Evolutionary conservation across 2,329 filamentous ascomycete genomes (phyloP), one percentile per base, ranked within the genome.

Genomic region (Acarospora socialis): DNA sequence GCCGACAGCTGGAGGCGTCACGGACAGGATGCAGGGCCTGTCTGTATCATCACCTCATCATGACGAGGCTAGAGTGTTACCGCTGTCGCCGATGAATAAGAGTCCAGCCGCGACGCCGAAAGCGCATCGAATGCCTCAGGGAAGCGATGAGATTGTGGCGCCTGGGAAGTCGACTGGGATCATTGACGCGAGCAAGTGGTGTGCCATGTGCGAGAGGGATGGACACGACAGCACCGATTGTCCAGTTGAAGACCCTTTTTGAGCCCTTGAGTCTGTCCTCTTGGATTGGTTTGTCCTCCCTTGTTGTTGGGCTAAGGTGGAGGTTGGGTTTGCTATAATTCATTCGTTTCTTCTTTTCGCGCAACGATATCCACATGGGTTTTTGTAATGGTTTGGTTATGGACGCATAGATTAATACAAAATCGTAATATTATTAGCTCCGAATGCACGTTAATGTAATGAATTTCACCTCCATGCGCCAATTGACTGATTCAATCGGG

Each of bases 201-300:
- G 90, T 56, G 90, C 90, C 10, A 65, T 95, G 26, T 98, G 90
- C 53, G 90, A 98, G 63, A 74, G 82, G 40, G 90, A 98, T 49
- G 90, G 90, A 9, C 90, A 98, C 53, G 81, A 94, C 56, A 94
- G 87, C 49, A 86, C 92, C 39, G 83, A 92, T 55, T 93, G 86
- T 56, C 84, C 86, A 8, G 80, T 92, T 55, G 86, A 93, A 58
- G 83, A 92, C 54, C 74, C 73, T 18, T 80, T 15, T 17, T 35
- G 17, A 12, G 8, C 14, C 16, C 15, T 15, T n/a, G 18, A 18
- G 10, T 5, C 25, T 21, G 14, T 26, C 23, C 14, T 30, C 15
- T 24, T 32, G 19, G 19, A 24, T 35, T 29, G 19, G 24, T 15
- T 16, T 4, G 21, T 31, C 28, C 24, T 31, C 27, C 24, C 25